Conservation (phyloP, 208 protist species). For the Naegleria lovaniensis region DNA sequence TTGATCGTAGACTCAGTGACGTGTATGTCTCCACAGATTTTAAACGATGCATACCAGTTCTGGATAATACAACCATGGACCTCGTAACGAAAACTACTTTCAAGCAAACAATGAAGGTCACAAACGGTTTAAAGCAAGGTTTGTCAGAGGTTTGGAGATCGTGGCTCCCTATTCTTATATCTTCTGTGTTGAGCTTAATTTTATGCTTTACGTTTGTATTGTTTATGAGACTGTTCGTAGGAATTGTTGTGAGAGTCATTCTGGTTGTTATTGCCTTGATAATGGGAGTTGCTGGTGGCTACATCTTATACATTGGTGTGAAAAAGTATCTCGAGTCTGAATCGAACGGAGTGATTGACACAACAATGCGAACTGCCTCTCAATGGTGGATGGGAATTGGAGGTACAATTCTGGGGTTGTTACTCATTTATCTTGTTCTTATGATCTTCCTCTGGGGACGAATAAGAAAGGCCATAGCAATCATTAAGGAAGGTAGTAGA, state of each 20-base stretch:
- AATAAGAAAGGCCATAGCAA: slow-evolving; percentile 52
- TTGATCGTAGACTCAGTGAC: too few species aligned
- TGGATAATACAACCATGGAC: not conserved
- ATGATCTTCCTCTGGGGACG: slow-evolving; percentile 47
- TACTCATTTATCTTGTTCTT: slow-evolving; percentile 42
- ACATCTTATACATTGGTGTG: not conserved
- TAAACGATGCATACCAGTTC: not conserved
- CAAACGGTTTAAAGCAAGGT: not conserved
- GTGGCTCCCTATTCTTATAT: not conserved
- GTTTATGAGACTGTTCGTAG: slow-evolving; percentile 28
- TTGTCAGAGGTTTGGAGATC: not conserved
- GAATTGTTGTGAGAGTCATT: not conserved
- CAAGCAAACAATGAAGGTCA: not conserved
- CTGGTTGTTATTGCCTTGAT: not conserved
- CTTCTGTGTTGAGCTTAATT: not conserved
- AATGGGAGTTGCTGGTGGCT: not conserved
- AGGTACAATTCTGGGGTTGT: slow-evolving; percentile 33
- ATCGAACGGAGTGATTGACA: not conserved
- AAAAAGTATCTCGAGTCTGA: not conserved
- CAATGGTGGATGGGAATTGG: not conserved
- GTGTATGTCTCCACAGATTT: not conserved
- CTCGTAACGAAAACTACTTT: not conserved
- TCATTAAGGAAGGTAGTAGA: slow-evolving; percentile 53
- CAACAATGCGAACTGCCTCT: not conserved
- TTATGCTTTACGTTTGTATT: slow-evolving; percentile 29